A percentile compares a stretch with the other conserved stretches of the same genome.
phyloP scores from a whole-genome alignment of 495 filamentous ascomycete genomes.

The Neurospora hispaniola region DNA sequence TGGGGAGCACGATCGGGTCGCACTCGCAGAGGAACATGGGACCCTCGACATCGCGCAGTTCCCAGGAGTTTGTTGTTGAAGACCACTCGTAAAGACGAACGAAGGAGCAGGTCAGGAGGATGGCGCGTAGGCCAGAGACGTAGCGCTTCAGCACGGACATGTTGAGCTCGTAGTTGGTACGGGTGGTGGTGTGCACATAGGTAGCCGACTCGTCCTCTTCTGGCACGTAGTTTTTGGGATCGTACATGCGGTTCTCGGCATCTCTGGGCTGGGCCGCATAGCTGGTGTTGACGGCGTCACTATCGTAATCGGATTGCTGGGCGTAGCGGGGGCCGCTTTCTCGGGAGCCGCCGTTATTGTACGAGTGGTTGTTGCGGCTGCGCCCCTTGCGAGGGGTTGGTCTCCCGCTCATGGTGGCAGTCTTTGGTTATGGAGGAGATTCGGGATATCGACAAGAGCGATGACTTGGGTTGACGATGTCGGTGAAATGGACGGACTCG shows the following conservation, averaged over 20 bases:
- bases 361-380: conserved; percentile 25
- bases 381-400: conserved; percentile 25
- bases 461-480: background rate
- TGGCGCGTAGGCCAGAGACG: conserved; percentile 50
- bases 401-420: conserved; percentile 13
- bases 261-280: conserved; percentile 6
- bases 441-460: background rate
- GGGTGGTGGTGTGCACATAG: conserved; percentile 38
- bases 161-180: conserved; percentile 73
- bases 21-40: conserved; percentile 71
- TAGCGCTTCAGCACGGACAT: conserved; percentile 62
- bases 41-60: conserved; percentile 68
- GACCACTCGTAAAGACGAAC: conserved; percentile 70
- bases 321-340: conserved; percentile 16
- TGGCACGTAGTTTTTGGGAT: conserved; percentile 3
- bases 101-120: conserved; percentile 68
- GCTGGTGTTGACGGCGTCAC: conserved; percentile 33
- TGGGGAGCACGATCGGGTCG: conserved; percentile 21
- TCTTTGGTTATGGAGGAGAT: conserved; percentile 3
- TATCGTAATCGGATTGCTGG: conserved; percentile 57
- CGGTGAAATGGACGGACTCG: background rate
- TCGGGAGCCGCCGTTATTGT: conserved; percentile 10
- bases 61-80: conserved; percentile 52
- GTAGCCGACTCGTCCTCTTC: conserved; percentile 11
- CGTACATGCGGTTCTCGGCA: conserved; percentile 14